These are phyloP conservation scores for Boletus barrowsii DNA, from an alignment of 768 basidiomycete genomes.

Conservation along the genomic window DNA sequence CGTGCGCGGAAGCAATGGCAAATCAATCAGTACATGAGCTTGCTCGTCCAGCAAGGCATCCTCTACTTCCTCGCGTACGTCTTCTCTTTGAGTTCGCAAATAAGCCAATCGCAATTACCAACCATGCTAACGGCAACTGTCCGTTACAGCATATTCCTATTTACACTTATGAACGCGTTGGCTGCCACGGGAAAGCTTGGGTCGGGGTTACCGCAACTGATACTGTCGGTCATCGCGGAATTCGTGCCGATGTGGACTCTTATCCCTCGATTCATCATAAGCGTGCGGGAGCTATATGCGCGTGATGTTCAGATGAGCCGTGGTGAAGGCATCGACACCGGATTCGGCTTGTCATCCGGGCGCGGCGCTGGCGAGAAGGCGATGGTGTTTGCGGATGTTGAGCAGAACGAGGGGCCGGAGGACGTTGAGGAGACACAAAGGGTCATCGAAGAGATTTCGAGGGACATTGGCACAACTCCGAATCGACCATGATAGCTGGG, in stretches of 20 bases:
- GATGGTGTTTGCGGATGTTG: background rate
- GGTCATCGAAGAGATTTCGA: background rate
- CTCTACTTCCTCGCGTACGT: conserved; percentile 1
- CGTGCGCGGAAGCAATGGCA: background rate
- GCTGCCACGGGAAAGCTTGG: background rate
- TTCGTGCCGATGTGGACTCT: background rate
- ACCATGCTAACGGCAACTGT: background rate
- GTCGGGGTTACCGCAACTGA: background rate
- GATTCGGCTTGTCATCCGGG: background rate
- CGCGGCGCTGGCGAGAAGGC: too few species aligned
- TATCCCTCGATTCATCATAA: background rate
- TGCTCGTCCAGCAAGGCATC: background rate
- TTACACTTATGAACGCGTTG: background rate
- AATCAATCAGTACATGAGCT: background rate
- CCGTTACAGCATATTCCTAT: background rate
- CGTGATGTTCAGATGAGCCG: background rate
- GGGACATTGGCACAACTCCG: background rate
- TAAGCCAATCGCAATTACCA: background rate
- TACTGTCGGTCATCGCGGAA: background rate
- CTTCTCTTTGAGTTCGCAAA: background rate
- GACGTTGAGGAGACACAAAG: background rate
- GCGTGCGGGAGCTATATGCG: background rate
- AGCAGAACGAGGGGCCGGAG: background rate
- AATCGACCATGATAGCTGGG: too few species aligned
- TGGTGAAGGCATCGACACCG: background rate